A percentile compares a stretch with the other conserved stretches of the same genome.
Evolutionary conservation across 163 green algal species (phyloP).

Genomic region (Chlorella variabilis): DNA sequence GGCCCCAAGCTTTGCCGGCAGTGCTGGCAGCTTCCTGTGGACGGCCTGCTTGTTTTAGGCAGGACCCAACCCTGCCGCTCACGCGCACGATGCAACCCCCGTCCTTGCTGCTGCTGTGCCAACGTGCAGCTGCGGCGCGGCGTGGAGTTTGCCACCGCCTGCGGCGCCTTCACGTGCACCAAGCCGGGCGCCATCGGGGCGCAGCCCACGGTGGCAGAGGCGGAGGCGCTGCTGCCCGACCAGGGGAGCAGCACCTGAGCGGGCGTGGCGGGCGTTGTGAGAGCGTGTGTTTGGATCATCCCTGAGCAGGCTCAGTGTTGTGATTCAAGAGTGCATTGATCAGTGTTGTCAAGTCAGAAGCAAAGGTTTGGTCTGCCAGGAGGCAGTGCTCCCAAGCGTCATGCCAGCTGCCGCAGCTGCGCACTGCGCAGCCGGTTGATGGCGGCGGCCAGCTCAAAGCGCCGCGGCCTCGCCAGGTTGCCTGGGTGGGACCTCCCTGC

Average conservation of each 20-base stretch:
- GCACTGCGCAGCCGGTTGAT: conserved; percentile 69
- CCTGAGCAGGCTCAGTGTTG: too few relatives aligned
- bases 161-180: conserved; percentile 77
- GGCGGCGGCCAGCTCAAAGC: conserved; percentile 74
- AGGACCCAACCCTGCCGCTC: too few relatives aligned
- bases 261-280: too few relatives aligned
- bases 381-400: too few relatives aligned
- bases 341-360: too few relatives aligned
- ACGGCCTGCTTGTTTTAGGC: too few relatives aligned
- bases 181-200: conserved; percentile 78
- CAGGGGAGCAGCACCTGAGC: not conserved
- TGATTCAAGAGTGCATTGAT: too few relatives aligned
- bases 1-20: too few relatives aligned
- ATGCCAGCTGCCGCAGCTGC: conserved; percentile 34
- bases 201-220: conserved; percentile 73
- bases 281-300: too few relatives aligned
- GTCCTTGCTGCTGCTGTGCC: not conserved
- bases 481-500: conserved; percentile 44
- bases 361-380: too few relatives aligned
- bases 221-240: conserved; percentile 53
- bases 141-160: conserved; percentile 82
- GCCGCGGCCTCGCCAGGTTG: conserved; percentile 64
- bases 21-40: too few relatives aligned
- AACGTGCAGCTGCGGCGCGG: conserved; percentile 54
- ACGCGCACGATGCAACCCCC: too few relatives aligned